Conservation (phyloP, 768 basidiomycete species). For the Clitopilus hobsonii region DNA sequence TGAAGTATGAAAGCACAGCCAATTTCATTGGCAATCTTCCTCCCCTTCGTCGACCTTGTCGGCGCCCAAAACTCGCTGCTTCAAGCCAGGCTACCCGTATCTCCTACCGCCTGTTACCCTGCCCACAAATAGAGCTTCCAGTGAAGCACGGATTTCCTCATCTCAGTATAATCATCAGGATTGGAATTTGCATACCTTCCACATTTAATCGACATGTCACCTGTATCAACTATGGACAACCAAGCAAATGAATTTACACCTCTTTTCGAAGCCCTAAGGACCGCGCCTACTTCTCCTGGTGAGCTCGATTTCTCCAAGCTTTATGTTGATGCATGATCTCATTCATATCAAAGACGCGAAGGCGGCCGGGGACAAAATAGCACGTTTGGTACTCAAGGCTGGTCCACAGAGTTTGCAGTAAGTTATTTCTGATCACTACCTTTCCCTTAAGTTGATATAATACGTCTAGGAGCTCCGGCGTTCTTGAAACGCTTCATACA, state of each 20-base stretch:
- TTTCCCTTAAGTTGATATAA: too few relatives aligned
- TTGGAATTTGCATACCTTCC: constrained; percentile 14
- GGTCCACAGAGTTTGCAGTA: constrained; percentile 38
- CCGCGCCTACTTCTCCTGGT: constrained; percentile 64
- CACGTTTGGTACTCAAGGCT: constrained; percentile 61
- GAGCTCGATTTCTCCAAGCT: constrained; percentile 11
- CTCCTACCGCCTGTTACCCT: constrained; percentile 1
- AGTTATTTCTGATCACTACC: background rate
- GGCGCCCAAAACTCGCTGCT: constrained; percentile 4
- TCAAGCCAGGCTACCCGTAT: constrained; percentile 1
- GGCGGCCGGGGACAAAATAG: constrained; percentile 76
- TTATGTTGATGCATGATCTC: constrained; percentile 7
- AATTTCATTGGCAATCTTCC: background rate
- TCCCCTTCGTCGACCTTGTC: constrained; percentile 6
- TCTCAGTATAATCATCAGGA: constrained; percentile 3
- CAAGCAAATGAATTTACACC: constrained; percentile 28
- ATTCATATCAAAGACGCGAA: constrained; percentile 60
- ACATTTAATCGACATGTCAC: constrained; percentile 42
- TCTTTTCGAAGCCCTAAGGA: constrained; percentile 46
- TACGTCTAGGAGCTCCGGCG: constrained; percentile 47
- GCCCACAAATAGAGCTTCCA: constrained; percentile 2
- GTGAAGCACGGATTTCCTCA: constrained; percentile 18
- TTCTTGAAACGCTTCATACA: constrained; percentile 59
- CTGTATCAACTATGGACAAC: constrained; percentile 15
- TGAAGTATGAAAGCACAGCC: constrained; percentile 7